phyloP scores from a whole-genome alignment of 2,329 filamentous ascomycete genomes.

The Aquanectria penicillioides region DNA sequence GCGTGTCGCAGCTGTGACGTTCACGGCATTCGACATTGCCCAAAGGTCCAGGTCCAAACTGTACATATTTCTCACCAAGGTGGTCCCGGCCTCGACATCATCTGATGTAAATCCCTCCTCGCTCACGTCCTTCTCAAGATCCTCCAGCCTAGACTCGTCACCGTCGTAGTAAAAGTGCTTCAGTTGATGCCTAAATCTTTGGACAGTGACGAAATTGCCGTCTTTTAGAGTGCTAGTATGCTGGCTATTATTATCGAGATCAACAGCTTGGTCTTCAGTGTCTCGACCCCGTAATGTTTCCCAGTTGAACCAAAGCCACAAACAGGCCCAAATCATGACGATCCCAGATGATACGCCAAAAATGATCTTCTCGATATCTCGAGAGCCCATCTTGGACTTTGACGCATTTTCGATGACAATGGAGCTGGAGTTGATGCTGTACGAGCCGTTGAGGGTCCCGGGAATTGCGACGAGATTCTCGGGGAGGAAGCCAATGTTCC shows the following conservation, averaged over 20 bases:
- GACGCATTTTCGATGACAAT: slow-evolving; percentile 17
- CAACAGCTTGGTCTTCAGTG: neutral
- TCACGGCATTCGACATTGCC: neutral
- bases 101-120: neutral
- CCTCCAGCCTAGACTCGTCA: slow-evolving; percentile 5
- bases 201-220: neutral
- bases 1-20: neutral
- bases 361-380: slow-evolving; percentile 5
- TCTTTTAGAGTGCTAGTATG: neutral
- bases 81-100: slow-evolving; percentile 1
- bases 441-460: slow-evolving; percentile 11
- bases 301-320: slow-evolving; percentile 7
- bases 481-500: slow-evolving; percentile 19
- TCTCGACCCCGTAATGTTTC: slow-evolving; percentile 29
- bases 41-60: slow-evolving; percentile 7
- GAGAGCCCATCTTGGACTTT: neutral
- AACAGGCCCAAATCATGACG: slow-evolving; percentile 7
- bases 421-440: slow-evolving; percentile 3
- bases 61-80: slow-evolving; percentile 14
- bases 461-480: slow-evolving; percentile 19
- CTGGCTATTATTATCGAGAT: neutral
- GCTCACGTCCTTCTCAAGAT: neutral
- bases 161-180: slow-evolving; percentile 12
- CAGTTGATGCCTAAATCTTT: neutral
- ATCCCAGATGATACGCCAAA: slow-evolving; percentile 14